Evolutionary conservation across 208 protist species (phyloP).

Genomic region (Trypanosoma cruzi): DNA sequence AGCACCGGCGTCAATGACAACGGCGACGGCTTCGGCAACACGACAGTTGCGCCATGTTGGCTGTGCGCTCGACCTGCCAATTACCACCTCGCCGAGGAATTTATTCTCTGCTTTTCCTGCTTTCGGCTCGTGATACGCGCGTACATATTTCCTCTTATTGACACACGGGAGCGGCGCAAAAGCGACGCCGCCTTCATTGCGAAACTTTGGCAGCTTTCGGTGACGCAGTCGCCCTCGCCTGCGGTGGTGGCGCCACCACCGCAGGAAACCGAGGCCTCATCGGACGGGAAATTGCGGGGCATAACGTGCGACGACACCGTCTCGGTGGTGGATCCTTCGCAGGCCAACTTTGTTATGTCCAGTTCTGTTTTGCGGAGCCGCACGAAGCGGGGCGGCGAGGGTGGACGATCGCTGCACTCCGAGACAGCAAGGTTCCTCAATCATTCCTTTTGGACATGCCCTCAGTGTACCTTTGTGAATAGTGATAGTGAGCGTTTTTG

Average conservation of each 20-base stretch:
- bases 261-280: background rate
- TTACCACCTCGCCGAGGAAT: constrained; percentile 45
- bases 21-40: background rate
- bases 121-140: constrained; percentile 56
- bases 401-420: background rate
- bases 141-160: constrained; percentile 55
- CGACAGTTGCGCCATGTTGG: constrained; percentile 39
- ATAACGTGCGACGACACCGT: constrained; percentile 9
- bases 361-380: constrained; percentile 34
- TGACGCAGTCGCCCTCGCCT: constrained; percentile 2
- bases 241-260: background rate
- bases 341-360: constrained; percentile 50
- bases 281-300: background rate
- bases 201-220: constrained; percentile 41
- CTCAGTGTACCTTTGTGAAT: constrained; percentile 65
- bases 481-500: constrained; percentile 25
- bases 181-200: constrained; percentile 45
- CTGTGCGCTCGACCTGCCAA: constrained; percentile 43
- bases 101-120: constrained; percentile 67
- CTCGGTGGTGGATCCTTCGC: constrained; percentile 37
- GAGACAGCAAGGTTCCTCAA: background rate
- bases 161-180: constrained; percentile 44
- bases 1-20: background rate
- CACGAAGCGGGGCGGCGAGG: background rate
- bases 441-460: constrained; percentile 40